A percentile compares a stretch with the other conserved stretches of the same genome.
Evolutionary conservation across 2,329 filamentous ascomycete genomes (phyloP).

Genomic region (Alternaria tenuissima): DNA sequence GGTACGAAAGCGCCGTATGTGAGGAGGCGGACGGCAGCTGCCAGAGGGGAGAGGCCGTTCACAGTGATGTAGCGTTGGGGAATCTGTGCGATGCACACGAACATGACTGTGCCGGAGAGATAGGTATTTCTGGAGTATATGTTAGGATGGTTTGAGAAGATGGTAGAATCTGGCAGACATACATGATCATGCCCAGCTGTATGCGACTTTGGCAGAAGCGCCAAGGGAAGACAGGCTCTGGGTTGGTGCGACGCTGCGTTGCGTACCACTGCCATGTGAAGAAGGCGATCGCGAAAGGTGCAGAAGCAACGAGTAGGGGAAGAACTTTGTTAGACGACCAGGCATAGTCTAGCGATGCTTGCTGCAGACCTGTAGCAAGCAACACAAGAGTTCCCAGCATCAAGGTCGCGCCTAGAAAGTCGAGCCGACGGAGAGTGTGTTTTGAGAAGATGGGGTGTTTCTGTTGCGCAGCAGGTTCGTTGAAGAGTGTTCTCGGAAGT

Average conservation of each 20-base stretch:
- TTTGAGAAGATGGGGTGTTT: slow-evolving; percentile 1
- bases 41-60: slow-evolving; percentile 18
- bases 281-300: slow-evolving; percentile 21
- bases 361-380: slow-evolving; percentile 25
- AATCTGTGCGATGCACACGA: slow-evolving; percentile 22
- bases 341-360: slow-evolving; percentile 17
- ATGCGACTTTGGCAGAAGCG: slow-evolving; percentile 3
- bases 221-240: slow-evolving; percentile 31
- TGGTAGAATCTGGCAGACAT: not conserved
- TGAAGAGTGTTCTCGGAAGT: slow-evolving; percentile 8
- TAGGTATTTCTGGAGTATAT: slow-evolving; percentile 15
- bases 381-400: slow-evolving; percentile 25
- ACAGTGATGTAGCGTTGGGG: slow-evolving; percentile 27
- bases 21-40: slow-evolving; percentile 21
- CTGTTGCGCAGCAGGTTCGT: slow-evolving; percentile 12
- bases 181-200: slow-evolving; percentile 18
- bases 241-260: slow-evolving; percentile 9
- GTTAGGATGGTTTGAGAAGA: not conserved
- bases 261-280: slow-evolving; percentile 25
- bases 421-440: slow-evolving; percentile 8
- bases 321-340: slow-evolving; percentile 21
- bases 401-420: slow-evolving; percentile 23
- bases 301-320: slow-evolving; percentile 17
- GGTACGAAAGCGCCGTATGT: slow-evolving; percentile 22
- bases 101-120: slow-evolving; percentile 19